phyloP scores from a whole-genome alignment of 202 grass and related monocot genomes.

The Bolboschoenoplectus hybrid region DNA sequence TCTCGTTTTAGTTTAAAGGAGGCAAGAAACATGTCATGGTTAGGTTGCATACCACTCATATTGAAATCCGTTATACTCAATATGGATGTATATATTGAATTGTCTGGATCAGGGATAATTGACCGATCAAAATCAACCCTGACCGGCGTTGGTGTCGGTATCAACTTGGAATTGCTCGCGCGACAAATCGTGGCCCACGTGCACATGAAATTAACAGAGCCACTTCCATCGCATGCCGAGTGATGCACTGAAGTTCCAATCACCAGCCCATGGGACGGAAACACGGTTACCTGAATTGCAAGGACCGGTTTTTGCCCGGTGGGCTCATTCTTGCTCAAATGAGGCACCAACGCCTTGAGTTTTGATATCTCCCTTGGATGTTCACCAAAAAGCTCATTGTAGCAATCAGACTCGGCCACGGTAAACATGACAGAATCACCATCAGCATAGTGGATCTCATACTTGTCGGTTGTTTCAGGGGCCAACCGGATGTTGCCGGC shows the following conservation, averaged over 20 bases:
- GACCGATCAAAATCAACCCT: conserved; percentile 33
- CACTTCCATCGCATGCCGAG: conserved; percentile 35
- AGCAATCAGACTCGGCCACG: conserved; percentile 29
- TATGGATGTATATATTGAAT: conserved; percentile 15
- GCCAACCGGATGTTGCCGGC: conserved; percentile 34
- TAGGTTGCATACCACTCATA: background rate
- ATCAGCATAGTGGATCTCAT: conserved; percentile 42
- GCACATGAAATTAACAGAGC: conserved; percentile 34
- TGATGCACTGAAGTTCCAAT: conserved; percentile 39
- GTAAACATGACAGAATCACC: conserved; percentile 43
- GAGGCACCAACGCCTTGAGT: conserved; percentile 33
- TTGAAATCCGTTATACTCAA: background rate
- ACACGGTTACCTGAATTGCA: conserved; percentile 40
- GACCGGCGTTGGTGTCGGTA: background rate
- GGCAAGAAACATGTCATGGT: conserved; percentile 18
- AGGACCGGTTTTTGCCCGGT: background rate
- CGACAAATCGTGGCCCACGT: conserved; percentile 31
- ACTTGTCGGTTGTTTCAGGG: conserved; percentile 23
- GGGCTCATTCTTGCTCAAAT: conserved; percentile 14
- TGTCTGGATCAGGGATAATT: conserved; percentile 37
- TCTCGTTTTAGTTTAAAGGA: conserved; percentile 35
- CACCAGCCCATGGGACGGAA: conserved; percentile 30
- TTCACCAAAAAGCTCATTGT: conserved; percentile 32
- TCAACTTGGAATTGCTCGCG: background rate
- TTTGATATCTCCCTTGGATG: conserved; percentile 25